Percentiles rank a stretch among this genome's conserved stretches.
These are phyloP conservation scores for Agaricus subrufescens DNA, from an alignment of 768 basidiomycete species.

Conservation along the genomic window DNA sequence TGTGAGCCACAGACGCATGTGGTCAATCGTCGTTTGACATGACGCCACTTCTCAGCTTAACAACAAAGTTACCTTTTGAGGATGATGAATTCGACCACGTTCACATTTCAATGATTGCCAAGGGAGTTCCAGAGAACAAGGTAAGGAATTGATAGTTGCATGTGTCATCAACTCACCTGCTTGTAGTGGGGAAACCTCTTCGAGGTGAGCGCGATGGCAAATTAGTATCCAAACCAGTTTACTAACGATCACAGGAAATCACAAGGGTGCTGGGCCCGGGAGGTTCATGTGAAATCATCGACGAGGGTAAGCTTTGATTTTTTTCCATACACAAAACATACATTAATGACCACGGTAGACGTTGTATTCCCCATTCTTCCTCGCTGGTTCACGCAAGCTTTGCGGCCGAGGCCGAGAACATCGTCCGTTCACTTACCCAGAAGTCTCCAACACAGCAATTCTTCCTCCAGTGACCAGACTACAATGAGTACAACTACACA, in stretches of 20 bases:
- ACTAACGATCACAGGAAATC: conserved; percentile 48
- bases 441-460: conserved; percentile 32
- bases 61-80: conserved; percentile 73
- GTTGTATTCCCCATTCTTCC: conserved; percentile 73
- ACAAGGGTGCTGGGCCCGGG: conserved; percentile 65
- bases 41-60: conserved; percentile 42
- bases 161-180: conserved; percentile 7
- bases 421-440: conserved; percentile 50
- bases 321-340: neutral
- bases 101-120: conserved; percentile 62
- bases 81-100: conserved; percentile 82
- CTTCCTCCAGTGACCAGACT: conserved; percentile 28
- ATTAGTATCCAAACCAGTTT: neutral
- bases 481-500: conserved; percentile 36
- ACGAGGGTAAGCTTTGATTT: conserved; percentile 51
- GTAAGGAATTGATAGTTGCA: conserved; percentile 24
- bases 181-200: conserved; percentile 65
- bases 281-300: conserved; percentile 66
- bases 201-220: conserved; percentile 38
- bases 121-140: conserved; percentile 74
- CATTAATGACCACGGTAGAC: conserved; percentile 35
- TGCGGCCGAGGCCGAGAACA: conserved; percentile 47
- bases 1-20: conserved; percentile 36
- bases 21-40: conserved; percentile 1
- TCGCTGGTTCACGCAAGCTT: conserved; percentile 71